Evolutionary conservation across 2,329 filamentous ascomycete species (phyloP), one percentile per base, ranked within the genome.

Genomic region (Amphichorda felina): DNA sequence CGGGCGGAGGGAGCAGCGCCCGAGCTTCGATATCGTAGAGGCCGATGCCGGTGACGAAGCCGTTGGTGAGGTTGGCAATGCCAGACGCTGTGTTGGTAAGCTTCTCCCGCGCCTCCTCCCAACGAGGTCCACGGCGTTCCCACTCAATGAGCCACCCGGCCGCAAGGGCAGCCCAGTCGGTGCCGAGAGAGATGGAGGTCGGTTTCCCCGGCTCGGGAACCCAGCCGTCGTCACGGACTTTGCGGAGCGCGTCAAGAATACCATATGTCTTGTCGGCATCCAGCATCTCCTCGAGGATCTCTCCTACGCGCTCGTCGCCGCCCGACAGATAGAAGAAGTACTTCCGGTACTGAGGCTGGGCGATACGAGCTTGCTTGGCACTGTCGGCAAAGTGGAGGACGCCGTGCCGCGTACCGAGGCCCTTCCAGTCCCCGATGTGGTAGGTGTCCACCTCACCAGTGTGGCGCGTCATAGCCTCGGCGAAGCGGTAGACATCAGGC

Each of bases 341-440:
- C 42, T 68, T 68, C 9, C 70, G 57, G 45, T 74, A 75, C 21
- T 67, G 63, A 0, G 68, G 60, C 13, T 70, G 64, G 2, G 72
- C 66, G 19, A 79, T 72, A 6, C 75, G 68, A 0, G 66, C 67
- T 51, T 79, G 75, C 47, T 79, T 79, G 2, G 68, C 64, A 40
- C 68, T 74, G 44, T 79, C 74, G 18, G 63, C 53, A 54, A 63
- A 79, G 44, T 79, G 74, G 48, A 75, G 71, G 0, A 79, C 70
- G 2, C 73, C 73, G 39, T 79, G 75, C 3, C 74, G 61, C 0
- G 74, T 78, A 1, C 75, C 74, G 4, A 79, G 62, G 0, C 72
- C 73, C 36, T 67, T 72, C 50, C 63, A 73, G 8, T 60, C 51
- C 0, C 74, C 73, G 1, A 68, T 46, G 44, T 79, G 74, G 45